Base-by-base conservation (phyloP, 208 protist species). In the Strigomonas culicis region DNA sequence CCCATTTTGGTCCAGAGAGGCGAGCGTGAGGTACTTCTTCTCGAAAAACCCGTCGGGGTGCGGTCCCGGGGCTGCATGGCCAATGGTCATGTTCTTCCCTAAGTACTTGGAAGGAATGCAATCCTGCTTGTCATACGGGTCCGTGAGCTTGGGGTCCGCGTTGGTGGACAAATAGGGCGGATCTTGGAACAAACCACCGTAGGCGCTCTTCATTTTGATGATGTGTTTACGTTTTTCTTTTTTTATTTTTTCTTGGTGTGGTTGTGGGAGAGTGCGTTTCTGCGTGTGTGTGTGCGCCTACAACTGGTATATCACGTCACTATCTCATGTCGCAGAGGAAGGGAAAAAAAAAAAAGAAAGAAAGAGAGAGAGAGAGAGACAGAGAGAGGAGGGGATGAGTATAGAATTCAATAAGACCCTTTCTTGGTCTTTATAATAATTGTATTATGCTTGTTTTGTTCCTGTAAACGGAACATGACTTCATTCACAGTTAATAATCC, bases 131-230 rank as follows among this genome's bases (percentile, higher is more conserved):
- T 88, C 72, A 56, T 92, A 95, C 19, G 79, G 80, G 43, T 95
- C 89, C 28, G 89, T 92, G 63, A 85, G 81, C 22, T 75, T 77
- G 2, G 83, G 72, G 58, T 95, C 86, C 0, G 74, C 25, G 59
- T 93, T 76, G 8, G 82, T 80, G 39, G 80, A 81, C 13, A 95
- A 70, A 59, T 79, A 88, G 53, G 86, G 67, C 21, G 86, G 89
- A 76, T 95, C 89, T 43, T 86, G 77, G 59, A 95, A 95, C 28
- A 94, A 76, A 59, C 88, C 88, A 3, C 88, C 88, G 66, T 92
- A 94, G n/a, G 70, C 79, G 68, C 85, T 94, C 51, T 79, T 74
- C 36, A 88, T 77, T 31, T 79, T 90, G 82, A 92, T 92, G 6
- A 13, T 22, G 19, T 32, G 30, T 43, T 43, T 59, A 21, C 53